Conservation (phyloP, 2,329 filamentous ascomycete genomes). For the Furcasterigmium sp. region DNA sequence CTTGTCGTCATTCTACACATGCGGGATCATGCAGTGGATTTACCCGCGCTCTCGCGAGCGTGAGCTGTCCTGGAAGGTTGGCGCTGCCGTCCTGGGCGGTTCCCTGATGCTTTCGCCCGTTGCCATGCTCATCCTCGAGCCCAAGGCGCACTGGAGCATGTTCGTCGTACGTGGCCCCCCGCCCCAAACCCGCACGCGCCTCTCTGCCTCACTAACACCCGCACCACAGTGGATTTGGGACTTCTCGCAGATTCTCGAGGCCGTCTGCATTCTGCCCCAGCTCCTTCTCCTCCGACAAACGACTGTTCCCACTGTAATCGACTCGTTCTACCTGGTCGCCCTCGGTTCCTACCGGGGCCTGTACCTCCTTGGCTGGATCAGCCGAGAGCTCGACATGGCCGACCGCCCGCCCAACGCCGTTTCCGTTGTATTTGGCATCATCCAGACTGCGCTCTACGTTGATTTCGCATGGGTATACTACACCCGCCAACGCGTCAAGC, state of each 20-base stretch:
- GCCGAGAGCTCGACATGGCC: constrained; percentile 55
- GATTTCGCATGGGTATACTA: constrained; percentile 99
- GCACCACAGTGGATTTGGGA: constrained; percentile 68
- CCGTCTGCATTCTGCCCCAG: constrained; percentile 84
- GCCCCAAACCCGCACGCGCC: background rate
- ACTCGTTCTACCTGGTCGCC: constrained; percentile 89
- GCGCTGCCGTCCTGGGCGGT: constrained; percentile 61
- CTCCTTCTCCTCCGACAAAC: constrained; percentile 88
- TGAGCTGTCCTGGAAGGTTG: constrained; percentile 91
- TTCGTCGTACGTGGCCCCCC: constrained; percentile 35
- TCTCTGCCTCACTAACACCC: constrained; percentile 11
- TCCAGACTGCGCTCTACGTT: constrained; percentile 85
- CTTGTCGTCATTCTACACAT: constrained; percentile 75
- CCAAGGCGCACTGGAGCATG: constrained; percentile 39
- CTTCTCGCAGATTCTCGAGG: constrained; percentile 90
- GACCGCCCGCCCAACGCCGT: constrained; percentile 61
- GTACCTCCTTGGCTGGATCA: constrained; percentile 90
- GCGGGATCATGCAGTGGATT: constrained; percentile 80
- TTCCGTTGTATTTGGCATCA: constrained; percentile 76
- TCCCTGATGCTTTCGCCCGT: constrained; percentile 67
- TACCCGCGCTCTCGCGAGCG: constrained; percentile 84
- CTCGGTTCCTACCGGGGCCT: constrained; percentile 83
- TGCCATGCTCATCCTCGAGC: constrained; percentile 62
- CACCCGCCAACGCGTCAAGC: constrained; percentile 87
- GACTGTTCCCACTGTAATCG: constrained; percentile 91